Conservation (phyloP, 176 grass and related monocot genomes). For the Puccinellia tenuiflora region DNA sequence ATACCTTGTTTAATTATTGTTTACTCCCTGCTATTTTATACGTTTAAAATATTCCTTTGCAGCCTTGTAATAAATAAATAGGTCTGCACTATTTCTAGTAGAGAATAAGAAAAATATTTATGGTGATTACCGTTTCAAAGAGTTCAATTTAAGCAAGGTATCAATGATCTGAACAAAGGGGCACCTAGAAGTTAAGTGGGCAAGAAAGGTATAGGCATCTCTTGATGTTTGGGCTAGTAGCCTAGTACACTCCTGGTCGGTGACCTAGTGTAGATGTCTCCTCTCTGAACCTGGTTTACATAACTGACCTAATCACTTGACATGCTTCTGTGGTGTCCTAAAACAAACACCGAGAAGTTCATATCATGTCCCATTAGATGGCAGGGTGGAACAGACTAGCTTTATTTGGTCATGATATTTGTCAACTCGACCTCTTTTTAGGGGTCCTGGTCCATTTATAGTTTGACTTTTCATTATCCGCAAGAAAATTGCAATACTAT, state of each 20-base stretch:
- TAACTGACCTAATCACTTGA: not conserved
- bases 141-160: constrained; percentile 24
- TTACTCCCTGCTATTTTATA: constrained; percentile 4
- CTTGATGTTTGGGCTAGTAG: not conserved
- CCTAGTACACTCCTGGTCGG: not conserved
- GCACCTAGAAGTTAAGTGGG: not conserved
- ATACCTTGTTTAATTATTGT: not conserved
- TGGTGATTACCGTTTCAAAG: not conserved
- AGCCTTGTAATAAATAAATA: not conserved
- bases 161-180: constrained; percentile 9
- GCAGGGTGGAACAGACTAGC: not conserved
- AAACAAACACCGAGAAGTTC: not conserved
- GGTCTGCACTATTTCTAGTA: not conserved
- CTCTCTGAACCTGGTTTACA: not conserved
- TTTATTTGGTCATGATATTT: not conserved
- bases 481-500: not conserved
- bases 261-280: not conserved
- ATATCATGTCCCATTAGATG: constrained; percentile 2
- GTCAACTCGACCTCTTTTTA: not conserved
- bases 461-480: constrained; percentile 13
- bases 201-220: constrained; percentile 15
- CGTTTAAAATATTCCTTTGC: not conserved
- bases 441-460: not conserved
- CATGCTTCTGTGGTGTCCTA: not conserved
- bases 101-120: not conserved